Percentiles rank a stretch among this genome's conserved stretches.
phyloP scores from a whole-genome alignment of 2,329 filamentous ascomycete species.

The Botryotinia calthae region DNA sequence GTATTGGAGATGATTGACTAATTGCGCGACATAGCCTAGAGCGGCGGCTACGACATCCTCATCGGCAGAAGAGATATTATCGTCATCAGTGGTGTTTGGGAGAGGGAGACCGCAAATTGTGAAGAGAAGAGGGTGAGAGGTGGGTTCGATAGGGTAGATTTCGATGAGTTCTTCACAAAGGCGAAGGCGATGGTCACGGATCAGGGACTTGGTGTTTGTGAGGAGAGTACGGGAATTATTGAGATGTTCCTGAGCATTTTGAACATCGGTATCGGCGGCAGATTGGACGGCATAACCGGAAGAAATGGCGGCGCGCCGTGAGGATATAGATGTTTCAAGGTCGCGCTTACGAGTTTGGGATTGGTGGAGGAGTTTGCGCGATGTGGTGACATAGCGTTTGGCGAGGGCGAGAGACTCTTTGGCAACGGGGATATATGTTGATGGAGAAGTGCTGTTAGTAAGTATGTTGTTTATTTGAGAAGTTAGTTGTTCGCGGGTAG shows the following conservation, averaged over 20 bases:
- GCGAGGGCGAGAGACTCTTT: constrained; percentile 50
- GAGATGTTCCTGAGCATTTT: constrained; percentile 59
- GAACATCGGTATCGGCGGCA: constrained; percentile 58
- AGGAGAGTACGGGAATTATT: constrained; percentile 54
- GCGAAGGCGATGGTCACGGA: constrained; percentile 82
- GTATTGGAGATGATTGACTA: constrained; percentile 73
- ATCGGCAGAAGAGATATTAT: constrained; percentile 44
- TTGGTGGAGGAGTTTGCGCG: constrained; percentile 63
- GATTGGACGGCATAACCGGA: constrained; percentile 59
- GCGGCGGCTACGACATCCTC: constrained; percentile 77
- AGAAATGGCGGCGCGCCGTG: constrained; percentile 65
- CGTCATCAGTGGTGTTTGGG: constrained; percentile 76
- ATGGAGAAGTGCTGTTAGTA: constrained; percentile 39
- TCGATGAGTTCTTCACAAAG: constrained; percentile 78
- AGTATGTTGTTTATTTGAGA: constrained; percentile 70
- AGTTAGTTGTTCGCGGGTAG: constrained; percentile 70
- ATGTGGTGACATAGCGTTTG: constrained; percentile 55
- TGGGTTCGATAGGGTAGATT: constrained; percentile 78
- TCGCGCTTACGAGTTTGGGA: constrained; percentile 64
- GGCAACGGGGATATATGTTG: constrained; percentile 48
- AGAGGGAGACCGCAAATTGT: constrained; percentile 76
- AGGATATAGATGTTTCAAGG: constrained; percentile 62
- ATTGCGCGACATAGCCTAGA: constrained; percentile 73
- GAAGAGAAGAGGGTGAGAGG: constrained; percentile 67
- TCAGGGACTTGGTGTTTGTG: constrained; percentile 58